These are phyloP conservation scores for Emericellopsis terricola DNA, from an alignment of 495 filamentous ascomycete genomes.

Conservation along the genomic window DNA sequence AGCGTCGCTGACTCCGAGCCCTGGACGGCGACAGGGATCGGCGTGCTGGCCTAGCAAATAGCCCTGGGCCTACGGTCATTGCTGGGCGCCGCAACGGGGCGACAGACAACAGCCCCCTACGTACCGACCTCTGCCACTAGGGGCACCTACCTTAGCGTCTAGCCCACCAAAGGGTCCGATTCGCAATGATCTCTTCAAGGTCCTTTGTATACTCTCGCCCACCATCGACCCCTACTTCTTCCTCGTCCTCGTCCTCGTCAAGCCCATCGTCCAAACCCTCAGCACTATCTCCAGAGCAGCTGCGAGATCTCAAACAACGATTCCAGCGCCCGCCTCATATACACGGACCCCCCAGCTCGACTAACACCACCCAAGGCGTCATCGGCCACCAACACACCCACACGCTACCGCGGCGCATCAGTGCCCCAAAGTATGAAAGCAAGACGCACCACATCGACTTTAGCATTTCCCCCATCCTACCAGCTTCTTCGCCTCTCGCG, in stretches of 20 bases:
- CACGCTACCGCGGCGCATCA: not conserved
- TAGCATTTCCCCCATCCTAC: not conserved
- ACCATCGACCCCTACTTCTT: not conserved
- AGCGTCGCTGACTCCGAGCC: not conserved
- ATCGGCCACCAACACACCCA: not conserved
- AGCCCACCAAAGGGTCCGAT: not conserved
- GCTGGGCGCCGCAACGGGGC: too few relatives aligned
- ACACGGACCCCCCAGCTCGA: not conserved
- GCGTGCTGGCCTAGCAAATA: not conserved
- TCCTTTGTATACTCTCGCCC: slow-evolving; percentile 17
- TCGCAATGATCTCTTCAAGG: slow-evolving; percentile 18
- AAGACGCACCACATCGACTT: not conserved
- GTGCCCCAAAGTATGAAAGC: not conserved
- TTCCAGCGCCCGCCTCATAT: not conserved
- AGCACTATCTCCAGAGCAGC: slow-evolving; percentile 1
- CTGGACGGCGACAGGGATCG: not conserved
- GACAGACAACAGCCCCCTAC: not conserved
- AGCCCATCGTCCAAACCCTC: slow-evolving; percentile 3
- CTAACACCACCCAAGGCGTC: not conserved
- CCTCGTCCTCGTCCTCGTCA: slow-evolving; percentile 3
- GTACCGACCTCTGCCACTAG: not conserved
- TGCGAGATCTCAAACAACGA: too few relatives aligned
- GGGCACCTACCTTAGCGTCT: not conserved
- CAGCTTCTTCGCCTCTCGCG: not conserved
- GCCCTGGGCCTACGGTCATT: not conserved